A percentile compares a stretch with the other conserved stretches of the same genome.
Evolutionary conservation across 1,284 basidiomycete species (phyloP).

Genomic region (Tilletia caries): DNA sequence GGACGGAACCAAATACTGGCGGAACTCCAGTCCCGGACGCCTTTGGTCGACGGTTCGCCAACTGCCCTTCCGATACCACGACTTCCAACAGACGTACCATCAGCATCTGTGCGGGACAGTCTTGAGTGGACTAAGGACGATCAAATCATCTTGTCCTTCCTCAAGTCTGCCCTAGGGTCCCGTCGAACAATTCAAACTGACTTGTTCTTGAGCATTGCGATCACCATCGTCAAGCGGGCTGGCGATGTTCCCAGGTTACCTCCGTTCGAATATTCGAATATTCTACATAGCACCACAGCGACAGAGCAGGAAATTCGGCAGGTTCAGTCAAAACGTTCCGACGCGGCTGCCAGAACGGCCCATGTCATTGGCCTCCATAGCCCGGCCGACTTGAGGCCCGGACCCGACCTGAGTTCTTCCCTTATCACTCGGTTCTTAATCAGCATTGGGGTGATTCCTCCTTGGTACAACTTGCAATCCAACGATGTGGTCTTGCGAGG

Average conservation of each 20-base stretch:
- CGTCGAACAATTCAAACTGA: constrained; percentile 65
- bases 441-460: constrained; percentile 1
- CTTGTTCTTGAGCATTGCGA: constrained; percentile 62
- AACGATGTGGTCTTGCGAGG: not conserved
- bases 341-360: too few relatives aligned
- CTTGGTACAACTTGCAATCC: not conserved
- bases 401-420: not conserved
- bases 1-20: not conserved
- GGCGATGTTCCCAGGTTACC: constrained; percentile 32
- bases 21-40: constrained; percentile 44
- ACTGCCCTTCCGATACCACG: constrained; percentile 27
- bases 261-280: constrained; percentile 29
- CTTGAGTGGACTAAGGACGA: constrained; percentile 64
- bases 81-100: constrained; percentile 17
- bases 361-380: too few relatives aligned
- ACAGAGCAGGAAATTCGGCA: too few relatives aligned
- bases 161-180: constrained; percentile 65
- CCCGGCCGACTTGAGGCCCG: too few relatives aligned
- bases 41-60: constrained; percentile 27
- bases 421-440: not conserved
- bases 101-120: not conserved
- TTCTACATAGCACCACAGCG: constrained; percentile 14
- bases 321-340: too few relatives aligned
- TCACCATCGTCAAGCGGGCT: constrained; percentile 66
- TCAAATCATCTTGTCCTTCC: constrained; percentile 65